Conservation (phyloP, 345 rosid species). For the Hypericum perforatum region DNA sequence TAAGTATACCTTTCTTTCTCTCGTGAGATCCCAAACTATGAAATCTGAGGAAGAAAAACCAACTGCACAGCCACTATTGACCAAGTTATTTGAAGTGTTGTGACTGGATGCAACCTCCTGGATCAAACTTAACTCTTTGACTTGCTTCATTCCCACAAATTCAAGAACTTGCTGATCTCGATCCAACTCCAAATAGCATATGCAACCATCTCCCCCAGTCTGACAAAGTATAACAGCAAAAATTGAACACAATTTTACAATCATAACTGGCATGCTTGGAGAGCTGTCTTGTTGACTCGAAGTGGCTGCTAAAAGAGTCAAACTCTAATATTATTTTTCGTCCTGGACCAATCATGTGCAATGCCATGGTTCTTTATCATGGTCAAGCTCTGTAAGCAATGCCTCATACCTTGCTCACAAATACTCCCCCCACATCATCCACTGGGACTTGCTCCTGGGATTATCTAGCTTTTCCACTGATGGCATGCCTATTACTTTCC, state of each 20-base stretch:
- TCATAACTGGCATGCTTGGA: too few relatives aligned
- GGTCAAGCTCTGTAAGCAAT: too few relatives aligned
- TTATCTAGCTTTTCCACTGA: too few relatives aligned
- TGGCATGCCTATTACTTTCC: too few relatives aligned
- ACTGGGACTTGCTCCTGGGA: too few relatives aligned
- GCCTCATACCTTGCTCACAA: too few relatives aligned
- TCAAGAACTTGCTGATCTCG: constrained; percentile 43
- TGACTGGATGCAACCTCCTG: constrained; percentile 40
- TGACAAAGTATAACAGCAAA: constrained; percentile 24
- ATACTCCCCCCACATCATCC: too few relatives aligned
- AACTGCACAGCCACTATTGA: constrained; percentile 55
- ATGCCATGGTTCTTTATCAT: too few relatives aligned
- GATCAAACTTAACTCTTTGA: constrained; percentile 80
- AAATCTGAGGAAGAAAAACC: constrained; percentile 92
- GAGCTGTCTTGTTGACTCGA: too few relatives aligned
- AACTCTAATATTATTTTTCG: too few relatives aligned
- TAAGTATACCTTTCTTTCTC: constrained; percentile 59
- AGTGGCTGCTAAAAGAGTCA: too few relatives aligned
- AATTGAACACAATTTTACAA: constrained; percentile 8
- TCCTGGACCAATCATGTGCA: too few relatives aligned
- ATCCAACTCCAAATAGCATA: constrained; percentile 74
- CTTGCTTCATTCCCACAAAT: constrained; percentile 85
- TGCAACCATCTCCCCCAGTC: constrained; percentile 98
- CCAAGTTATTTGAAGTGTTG: constrained; percentile 24
- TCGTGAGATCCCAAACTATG: constrained; percentile 63